Base-by-base conservation (phyloP, 2,329 filamentous ascomycete genomes). In the Penicillium sp. region DNA sequence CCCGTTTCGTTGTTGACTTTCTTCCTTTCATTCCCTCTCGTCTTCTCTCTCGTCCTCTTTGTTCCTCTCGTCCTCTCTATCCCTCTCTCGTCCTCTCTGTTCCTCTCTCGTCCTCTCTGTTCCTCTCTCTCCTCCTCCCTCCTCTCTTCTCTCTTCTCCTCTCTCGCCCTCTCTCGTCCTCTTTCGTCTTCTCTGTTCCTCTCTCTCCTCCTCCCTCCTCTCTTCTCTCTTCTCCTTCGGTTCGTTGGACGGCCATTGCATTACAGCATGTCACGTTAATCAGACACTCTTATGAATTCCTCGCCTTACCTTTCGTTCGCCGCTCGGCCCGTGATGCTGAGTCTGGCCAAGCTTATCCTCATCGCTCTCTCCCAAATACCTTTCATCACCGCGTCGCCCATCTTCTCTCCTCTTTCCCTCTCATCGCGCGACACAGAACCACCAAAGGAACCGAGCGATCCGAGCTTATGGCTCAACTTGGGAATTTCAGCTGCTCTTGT, bases 401-500 rank as follows among this genome's bases (percentile, higher is more conserved):
- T 66, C 10, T 43, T 59, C 56, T 46, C 54, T 52, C 51, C 45
- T 57, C 46, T 49, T 45, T 29, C 50, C 40, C 47, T 50, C 38
- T 51, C 52, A 16, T 56, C 49, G n/a, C 16, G 33, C 54, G 46
- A 57, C 51, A 50, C 54, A 52, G 70, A 77, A 38, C 69, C 77
- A 47, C 75, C 72, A 30, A 76, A 78, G 53, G 76, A 82, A 46
- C 69, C 73, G 7, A 74, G 79, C 19, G 84, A 86, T 54, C 79
- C 83, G 7, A 80, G 80, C 42, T 74, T 95, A 58, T 95, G 88
- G 87, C 75, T 92, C 38, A 89, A 96, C 64, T 80, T 93, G 54
- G 77, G 84, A 48, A 78, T 90, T 27, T 95, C 92, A 14, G 80
- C 89, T 52, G 79, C 83, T 19, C 79, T 99, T 49, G 93, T 97